Base-by-base conservation (phyloP, 129 eudicot species). In the Lactuca sativa region DNA sequence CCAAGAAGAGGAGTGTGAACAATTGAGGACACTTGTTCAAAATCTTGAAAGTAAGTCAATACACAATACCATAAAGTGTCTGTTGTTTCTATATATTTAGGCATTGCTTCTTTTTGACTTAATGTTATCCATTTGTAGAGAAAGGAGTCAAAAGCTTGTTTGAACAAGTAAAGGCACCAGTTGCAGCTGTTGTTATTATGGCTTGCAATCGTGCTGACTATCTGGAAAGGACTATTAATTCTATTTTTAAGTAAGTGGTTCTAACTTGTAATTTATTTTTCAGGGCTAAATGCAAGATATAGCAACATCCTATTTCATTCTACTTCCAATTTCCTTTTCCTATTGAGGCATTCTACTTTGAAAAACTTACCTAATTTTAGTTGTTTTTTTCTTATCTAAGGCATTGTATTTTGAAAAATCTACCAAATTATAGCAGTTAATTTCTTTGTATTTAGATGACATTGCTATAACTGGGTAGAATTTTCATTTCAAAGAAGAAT, bases 161-260 rank as follows among this genome's bases (percentile, higher is more conserved):
- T 74, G 69, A 76, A 43, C 79, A 82, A 82, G 64, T 60, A 64
- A 59, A 92, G 98, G 92, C 78, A 40, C 95, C 96, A 77, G 90
- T 93, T 67, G 96, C 98, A 69, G 98, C 98, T 49, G 90, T 93
- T 57, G 98, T 93, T 48, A 81, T 93, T 11, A 93, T 93, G 98
- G 98, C 98, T 70, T 93, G 98, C 73, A 93, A 89, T 40, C 98
- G 98, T 78, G 98, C 98, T 58, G 98, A 93, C 80, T 93, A 93
- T 77, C 81, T 93, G 59, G 98, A 87, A 77, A 83, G 85, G 83
- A 93, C 98, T 65, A 86, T 93, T 32, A 76, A 89, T 71, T 93
- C 98, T 68, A 85, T 93, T 71, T 70, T 93, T 13, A 93, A 83
- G 98, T 93, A 93, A 73, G 90, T 52, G 36, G 3, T 9, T 53